These are phyloP conservation scores for Hansenula anomala DNA, from an alignment of 1,139 yeast genomes.

Conservation along the genomic window DNA sequence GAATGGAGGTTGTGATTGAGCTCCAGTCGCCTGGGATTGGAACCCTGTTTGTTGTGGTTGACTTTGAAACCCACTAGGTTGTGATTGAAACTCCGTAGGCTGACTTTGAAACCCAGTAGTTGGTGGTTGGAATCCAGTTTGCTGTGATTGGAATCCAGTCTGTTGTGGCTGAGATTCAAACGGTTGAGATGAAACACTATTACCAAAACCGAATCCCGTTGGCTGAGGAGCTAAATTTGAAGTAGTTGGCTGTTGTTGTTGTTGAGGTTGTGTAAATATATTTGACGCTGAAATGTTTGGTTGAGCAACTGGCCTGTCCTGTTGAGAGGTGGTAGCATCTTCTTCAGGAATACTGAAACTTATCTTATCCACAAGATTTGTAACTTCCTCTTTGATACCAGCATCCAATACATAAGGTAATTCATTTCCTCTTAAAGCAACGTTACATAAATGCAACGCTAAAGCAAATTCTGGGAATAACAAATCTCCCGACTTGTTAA, in stretches of 20 bases:
- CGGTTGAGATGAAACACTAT: conserved; percentile 1
- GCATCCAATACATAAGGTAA: conserved; percentile 72
- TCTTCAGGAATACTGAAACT: conserved; percentile 73
- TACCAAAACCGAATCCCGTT: conserved; percentile 25
- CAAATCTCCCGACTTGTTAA: conserved; percentile 78
- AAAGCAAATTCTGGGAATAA: conserved; percentile 93
- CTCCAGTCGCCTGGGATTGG: conserved; percentile 28
- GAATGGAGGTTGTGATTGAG: conserved; percentile 8
- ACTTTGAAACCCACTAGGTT: conserved; percentile 16
- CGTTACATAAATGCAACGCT: conserved; percentile 83
- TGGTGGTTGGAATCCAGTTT: too few species aligned
- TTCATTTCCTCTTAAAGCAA: conserved; percentile 70
- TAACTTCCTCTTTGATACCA: conserved; percentile 75
- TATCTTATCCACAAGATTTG: conserved; percentile 83
- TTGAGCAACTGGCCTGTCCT: neutral
- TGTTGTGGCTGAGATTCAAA: neutral
- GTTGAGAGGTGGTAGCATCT: conserved; percentile 10
- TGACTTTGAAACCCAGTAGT: too few species aligned
- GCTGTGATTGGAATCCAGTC: conserved; percentile 21
- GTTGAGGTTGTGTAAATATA: too few species aligned
- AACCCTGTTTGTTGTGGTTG: conserved; percentile 33
- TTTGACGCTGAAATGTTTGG: neutral
- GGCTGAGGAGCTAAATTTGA: conserved; percentile 26
- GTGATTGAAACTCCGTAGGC: conserved; percentile 16
- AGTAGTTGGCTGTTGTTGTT: neutral